Conservation (phyloP, 1,139 yeast species). For the Pneumocystis jirovecii region DNA sequence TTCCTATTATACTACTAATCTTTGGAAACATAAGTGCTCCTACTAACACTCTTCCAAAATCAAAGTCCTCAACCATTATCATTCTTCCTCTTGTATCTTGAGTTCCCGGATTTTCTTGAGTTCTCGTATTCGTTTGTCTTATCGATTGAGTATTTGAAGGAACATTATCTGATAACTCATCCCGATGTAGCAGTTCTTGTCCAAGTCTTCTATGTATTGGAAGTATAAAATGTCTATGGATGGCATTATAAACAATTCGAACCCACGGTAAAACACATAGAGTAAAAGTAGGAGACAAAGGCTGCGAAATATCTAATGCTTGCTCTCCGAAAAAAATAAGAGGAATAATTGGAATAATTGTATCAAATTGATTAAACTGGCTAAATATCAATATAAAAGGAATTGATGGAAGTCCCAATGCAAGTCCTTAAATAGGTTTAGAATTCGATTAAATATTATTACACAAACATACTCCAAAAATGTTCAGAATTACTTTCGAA, state of each 20-base stretch:
- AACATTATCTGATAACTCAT: background rate
- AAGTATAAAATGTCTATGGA: background rate
- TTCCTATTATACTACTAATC: conserved; percentile 2
- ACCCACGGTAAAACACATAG: conserved; percentile 4
- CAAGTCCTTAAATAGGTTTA: background rate
- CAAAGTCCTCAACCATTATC: conserved; percentile 8
- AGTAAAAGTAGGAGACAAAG: conserved; percentile 1
- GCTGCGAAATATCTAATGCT: background rate
- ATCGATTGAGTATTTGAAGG: background rate
- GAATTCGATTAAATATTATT: background rate
- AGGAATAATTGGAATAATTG: background rate
- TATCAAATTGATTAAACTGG: background rate
- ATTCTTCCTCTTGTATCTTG: conserved; percentile 7
- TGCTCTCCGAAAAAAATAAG: background rate
- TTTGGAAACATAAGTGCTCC: conserved; percentile 8
- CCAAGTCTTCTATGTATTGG: conserved; percentile 5
- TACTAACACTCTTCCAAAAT: conserved; percentile 7
- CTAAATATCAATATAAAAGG: background rate
- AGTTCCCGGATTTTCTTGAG: conserved; percentile 1
- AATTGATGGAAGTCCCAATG: background rate
- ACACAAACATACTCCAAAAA: background rate
- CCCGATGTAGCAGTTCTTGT: background rate
- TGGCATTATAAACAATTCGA: conserved; percentile 5
- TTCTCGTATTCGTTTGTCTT: background rate
- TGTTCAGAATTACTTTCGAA: background rate